Base-by-base conservation (phyloP, 2,329 filamentous ascomycete genomes). In the Sporothrix curviconia region DNA sequence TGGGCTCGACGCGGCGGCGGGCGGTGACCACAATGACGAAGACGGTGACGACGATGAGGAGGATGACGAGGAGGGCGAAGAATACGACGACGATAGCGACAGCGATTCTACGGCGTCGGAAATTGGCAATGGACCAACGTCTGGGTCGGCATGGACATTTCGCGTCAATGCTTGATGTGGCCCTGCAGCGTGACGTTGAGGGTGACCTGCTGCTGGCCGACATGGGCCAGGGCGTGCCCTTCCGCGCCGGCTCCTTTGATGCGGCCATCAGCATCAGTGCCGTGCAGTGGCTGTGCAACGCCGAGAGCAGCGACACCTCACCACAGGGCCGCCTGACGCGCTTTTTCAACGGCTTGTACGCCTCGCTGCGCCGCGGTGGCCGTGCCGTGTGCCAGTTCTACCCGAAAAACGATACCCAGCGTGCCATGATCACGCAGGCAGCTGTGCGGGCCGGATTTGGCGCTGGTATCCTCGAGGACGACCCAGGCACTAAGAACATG, bases 261-360 rank as follows among this genome's bases (percentile, higher is more conserved):
- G 94, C 92, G 0, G 94, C 94, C 22, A 91, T 99, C 65, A 91
- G 86, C 67, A 97, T 99, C 69, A 90, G 85, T 64, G 94, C 94
- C 0, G 88, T 99, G n/a, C 94, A 99, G 72, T 99, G 94, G 94
- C 79, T 99, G 30, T 99, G 94, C 72, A 97, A 96, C 71, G 94
- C 92, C 40, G 94, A 97, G 71, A 89, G 82, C 59, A 89, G 84
- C 68, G 90, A 95, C 51, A 92, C 94, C 0, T 89, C 82, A 1
- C 88, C 91, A 1, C 82, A 87, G 28, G 90, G 88, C 0, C 78
- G 94, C 6, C 73, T 99, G 25, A 81, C 83, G 4, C 79, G 92
- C 44, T 99, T 99, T 69, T 99, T 99, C 71, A 90, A 95, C 66
- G 90, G 91, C 0, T 74, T 99, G 1, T 99, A 97, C 72, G 88